These are phyloP conservation scores for Myrmaecium sp. DNA, from an alignment of 2,329 filamentous ascomycete species.

Conservation along the genomic window DNA sequence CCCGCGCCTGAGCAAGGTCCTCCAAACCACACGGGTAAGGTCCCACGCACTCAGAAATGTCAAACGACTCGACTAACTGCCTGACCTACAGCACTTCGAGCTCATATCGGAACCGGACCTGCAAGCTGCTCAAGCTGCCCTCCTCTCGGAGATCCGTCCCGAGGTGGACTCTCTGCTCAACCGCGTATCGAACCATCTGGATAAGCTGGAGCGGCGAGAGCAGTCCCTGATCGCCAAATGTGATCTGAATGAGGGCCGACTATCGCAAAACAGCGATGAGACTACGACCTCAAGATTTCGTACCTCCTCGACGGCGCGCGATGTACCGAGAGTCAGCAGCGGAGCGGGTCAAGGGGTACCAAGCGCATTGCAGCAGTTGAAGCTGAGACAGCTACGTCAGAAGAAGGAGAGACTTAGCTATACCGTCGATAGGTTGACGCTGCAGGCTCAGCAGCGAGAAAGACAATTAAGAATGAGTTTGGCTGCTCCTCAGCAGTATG, in stretches of 20 bases:
- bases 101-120: slow-evolving; percentile 75
- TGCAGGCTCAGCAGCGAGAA: slow-evolving; percentile 67
- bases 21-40: slow-evolving; percentile 44
- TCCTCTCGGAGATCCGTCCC: slow-evolving; percentile 80
- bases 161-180: slow-evolving; percentile 64
- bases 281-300: slow-evolving; percentile 10
- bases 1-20: slow-evolving; percentile 42
- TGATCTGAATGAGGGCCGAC: slow-evolving; percentile 63
- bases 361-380: slow-evolving; percentile 34
- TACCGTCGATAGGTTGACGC: slow-evolving; percentile 66
- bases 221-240: slow-evolving; percentile 67
- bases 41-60: background rate
- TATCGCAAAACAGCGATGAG: slow-evolving; percentile 27
- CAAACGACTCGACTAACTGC: too few species aligned
- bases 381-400: slow-evolving; percentile 53
- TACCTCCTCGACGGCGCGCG: slow-evolving; percentile 3
- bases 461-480: slow-evolving; percentile 58
- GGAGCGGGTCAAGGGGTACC: slow-evolving; percentile 7
- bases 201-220: slow-evolving; percentile 67
- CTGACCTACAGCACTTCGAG: slow-evolving; percentile 61
- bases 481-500: slow-evolving; percentile 31
- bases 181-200: slow-evolving; percentile 68
- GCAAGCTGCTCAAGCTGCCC: slow-evolving; percentile 62
- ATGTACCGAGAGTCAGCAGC: slow-evolving; percentile 2
- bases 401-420: slow-evolving; percentile 77